Evolutionary conservation across 2,329 filamentous ascomycete species (phyloP).

Genomic region (Phaeosphaeriaceae sp.): DNA sequence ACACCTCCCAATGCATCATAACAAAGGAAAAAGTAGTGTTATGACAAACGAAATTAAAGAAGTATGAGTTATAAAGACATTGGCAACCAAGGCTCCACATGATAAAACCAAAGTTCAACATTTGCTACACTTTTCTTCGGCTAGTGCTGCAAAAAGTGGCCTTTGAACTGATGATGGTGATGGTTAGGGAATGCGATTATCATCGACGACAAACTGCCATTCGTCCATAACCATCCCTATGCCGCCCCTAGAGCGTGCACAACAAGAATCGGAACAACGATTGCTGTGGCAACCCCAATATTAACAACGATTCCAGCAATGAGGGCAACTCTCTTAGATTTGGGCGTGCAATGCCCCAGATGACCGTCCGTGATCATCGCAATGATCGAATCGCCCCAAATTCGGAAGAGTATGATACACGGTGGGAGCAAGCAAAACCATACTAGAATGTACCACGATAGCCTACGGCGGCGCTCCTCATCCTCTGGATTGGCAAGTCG

Average conservation of each 20-base stretch:
- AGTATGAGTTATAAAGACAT: too few species aligned
- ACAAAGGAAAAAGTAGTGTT: neutral
- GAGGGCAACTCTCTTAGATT: slow-evolving; percentile 41
- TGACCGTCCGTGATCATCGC: slow-evolving; percentile 37
- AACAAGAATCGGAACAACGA: slow-evolving; percentile 35
- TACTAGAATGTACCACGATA: slow-evolving; percentile 44
- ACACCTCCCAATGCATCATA: slow-evolving; percentile 1
- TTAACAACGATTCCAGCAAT: slow-evolving; percentile 40
- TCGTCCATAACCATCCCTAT: neutral
- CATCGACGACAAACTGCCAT: neutral
- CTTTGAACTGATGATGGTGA: too few species aligned
- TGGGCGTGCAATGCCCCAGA: slow-evolving; percentile 34
- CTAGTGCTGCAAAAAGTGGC: too few species aligned
- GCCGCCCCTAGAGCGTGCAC: slow-evolving; percentile 19
- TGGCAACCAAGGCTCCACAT: too few species aligned
- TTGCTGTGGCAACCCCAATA: slow-evolving; percentile 25
- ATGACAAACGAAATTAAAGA: too few species aligned
- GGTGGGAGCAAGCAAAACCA: slow-evolving; percentile 45
- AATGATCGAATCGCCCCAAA: slow-evolving; percentile 41
- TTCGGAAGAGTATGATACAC: slow-evolving; percentile 45
- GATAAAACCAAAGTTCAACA: too few species aligned
- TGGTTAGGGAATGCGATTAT: too few species aligned
- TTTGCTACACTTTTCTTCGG: too few species aligned
- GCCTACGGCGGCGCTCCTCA: slow-evolving; percentile 32
- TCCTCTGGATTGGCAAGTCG: slow-evolving; percentile 28